Conservation (phyloP, 2,329 filamentous ascomycete species). For the Neophaeococcomyces mojaviensis region DNA sequence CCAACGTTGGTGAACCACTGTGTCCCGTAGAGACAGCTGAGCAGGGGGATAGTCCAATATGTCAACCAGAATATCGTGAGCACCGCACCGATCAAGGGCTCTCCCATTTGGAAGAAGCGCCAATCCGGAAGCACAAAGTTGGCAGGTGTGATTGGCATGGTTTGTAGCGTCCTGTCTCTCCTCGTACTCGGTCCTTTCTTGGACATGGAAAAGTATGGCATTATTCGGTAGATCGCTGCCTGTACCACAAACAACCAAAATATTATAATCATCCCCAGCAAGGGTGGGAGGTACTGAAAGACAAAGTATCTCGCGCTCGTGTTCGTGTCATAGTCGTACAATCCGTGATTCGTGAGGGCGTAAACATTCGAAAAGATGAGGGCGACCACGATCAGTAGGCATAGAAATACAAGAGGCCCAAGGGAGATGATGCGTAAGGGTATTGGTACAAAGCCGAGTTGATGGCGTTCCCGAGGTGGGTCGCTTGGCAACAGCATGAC, state of each 20-base stretch:
- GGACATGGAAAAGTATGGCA: constrained; percentile 71
- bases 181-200: constrained; percentile 6
- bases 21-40: constrained; percentile 67
- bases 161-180: constrained; percentile 54
- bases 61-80: constrained; percentile 67
- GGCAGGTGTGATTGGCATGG: constrained; percentile 52
- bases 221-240: constrained; percentile 63
- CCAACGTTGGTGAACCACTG: constrained; percentile 54
- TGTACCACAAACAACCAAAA: constrained; percentile 72
- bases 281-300: constrained; percentile 75
- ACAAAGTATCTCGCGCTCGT: constrained; percentile 73
- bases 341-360: constrained; percentile 54
- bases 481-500: constrained; percentile 33
- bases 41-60: constrained; percentile 72
- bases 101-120: constrained; percentile 60
- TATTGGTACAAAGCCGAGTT: constrained; percentile 62
- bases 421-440: constrained; percentile 63
- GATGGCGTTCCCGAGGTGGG: constrained; percentile 38
- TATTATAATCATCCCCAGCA: constrained; percentile 63
- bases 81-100: constrained; percentile 59
- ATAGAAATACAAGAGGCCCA: constrained; percentile 51
- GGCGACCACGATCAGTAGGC: constrained; percentile 62
- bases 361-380: constrained; percentile 67
- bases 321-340: constrained; percentile 61
- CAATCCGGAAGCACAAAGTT: constrained; percentile 63